These are phyloP conservation scores for Talaromyces sp. DNA, from an alignment of 2,329 filamentous ascomycete species.

Conservation along the genomic window DNA sequence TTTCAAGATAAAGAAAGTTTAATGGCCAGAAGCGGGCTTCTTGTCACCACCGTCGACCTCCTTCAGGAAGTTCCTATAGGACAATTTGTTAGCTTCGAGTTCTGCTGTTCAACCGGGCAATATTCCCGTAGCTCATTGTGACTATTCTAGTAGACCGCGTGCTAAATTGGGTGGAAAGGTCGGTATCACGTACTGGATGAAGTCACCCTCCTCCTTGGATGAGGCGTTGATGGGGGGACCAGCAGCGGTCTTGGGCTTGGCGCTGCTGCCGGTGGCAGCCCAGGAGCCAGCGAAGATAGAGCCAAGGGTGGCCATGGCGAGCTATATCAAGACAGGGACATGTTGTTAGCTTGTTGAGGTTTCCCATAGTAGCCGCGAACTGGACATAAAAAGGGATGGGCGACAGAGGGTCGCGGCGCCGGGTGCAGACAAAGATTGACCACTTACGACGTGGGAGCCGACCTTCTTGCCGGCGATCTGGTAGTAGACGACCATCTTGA, in stretches of 20 bases:
- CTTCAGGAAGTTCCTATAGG: conserved; percentile 55
- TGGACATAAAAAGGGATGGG: conserved; percentile 26
- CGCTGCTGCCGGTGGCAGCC: conserved; percentile 49
- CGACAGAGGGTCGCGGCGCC: conserved; percentile 5
- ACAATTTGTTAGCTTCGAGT: not conserved
- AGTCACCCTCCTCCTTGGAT: conserved; percentile 69
- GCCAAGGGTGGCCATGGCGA: conserved; percentile 62
- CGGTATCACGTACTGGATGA: conserved; percentile 62
- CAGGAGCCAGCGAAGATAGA: conserved; percentile 52
- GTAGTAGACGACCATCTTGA: conserved; percentile 57
- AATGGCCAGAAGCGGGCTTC: conserved; percentile 46
- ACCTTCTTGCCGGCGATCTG: conserved; percentile 55
- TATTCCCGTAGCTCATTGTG: not conserved
- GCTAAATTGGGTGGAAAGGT: not conserved
- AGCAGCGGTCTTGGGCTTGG: conserved; percentile 37
- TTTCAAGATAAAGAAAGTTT: conserved; percentile 18
- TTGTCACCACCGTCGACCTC: conserved; percentile 52
- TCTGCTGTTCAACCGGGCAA: not conserved
- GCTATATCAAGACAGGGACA: conserved; percentile 45
- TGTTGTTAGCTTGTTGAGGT: conserved; percentile 19
- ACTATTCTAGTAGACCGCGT: not conserved
- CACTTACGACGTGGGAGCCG: conserved; percentile 56
- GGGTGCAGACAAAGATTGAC: conserved; percentile 1
- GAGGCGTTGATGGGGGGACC: conserved; percentile 64
- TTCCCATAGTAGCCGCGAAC: conserved; percentile 15